Evolutionary conservation across 306 rosid species (phyloP).

Genomic region (Trifolium pratense): DNA sequence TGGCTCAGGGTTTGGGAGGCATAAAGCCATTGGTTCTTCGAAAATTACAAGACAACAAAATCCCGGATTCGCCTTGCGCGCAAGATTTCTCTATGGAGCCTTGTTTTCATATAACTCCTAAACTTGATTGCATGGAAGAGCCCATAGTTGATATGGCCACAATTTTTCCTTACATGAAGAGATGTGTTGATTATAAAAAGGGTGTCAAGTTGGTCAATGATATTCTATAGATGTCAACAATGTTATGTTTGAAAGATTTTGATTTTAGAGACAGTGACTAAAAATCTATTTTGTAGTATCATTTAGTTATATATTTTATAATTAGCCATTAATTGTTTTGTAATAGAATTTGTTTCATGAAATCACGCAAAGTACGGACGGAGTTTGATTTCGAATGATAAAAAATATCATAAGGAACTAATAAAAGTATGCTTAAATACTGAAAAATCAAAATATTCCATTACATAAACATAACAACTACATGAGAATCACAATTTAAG

Average conservation of each 20-base stretch:
- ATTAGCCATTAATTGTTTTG: neutral
- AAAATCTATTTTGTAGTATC: neutral
- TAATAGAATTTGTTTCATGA: neutral
- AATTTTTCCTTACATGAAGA: constrained; percentile 6
- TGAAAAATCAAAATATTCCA: constrained; percentile 14
- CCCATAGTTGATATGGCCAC: neutral
- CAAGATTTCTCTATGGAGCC: constrained; percentile 12
- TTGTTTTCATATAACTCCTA: constrained; percentile 13
- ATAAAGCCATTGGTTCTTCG: neutral
- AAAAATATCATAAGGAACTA: neutral
- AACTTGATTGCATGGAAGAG: constrained; percentile 4
- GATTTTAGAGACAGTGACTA: neutral
- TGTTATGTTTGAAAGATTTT: neutral
- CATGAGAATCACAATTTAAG: neutral
- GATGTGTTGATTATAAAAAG: neutral
- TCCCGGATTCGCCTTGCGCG: neutral
- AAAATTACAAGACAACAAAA: neutral
- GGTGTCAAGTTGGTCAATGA: constrained; percentile 9
- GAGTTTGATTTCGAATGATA: neutral
- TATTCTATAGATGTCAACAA: neutral
- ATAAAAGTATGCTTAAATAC: constrained; percentile 11
- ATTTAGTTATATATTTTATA: neutral
- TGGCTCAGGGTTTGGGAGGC: constrained; percentile 21
- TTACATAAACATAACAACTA: constrained; percentile 3
- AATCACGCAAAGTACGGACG: too few relatives aligned